These are phyloP conservation scores for Polygonum aviculare DNA, from an alignment of 148 eudicot genomes.

Conservation along the genomic window DNA sequence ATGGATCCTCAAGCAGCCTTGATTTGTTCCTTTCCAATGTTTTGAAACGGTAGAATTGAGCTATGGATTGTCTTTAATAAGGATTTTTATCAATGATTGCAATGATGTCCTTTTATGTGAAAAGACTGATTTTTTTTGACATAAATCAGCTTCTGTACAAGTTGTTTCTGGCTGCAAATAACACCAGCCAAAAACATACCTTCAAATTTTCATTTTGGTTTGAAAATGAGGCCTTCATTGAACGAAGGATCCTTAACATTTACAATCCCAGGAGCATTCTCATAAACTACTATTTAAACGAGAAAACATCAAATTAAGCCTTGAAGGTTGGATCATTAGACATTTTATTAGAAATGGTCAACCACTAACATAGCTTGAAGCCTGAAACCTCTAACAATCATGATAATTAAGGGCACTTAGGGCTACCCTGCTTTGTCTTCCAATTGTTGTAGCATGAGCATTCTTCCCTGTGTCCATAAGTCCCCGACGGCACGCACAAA, in stretches of 20 bases:
- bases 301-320: no score
- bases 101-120: no score
- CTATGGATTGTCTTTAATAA: background rate
- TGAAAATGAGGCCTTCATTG: background rate
- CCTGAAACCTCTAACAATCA: background rate
- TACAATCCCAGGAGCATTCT: background rate
- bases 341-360: background rate
- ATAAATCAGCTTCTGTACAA: no score
- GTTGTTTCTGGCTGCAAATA: no score
- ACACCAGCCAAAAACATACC: no score
- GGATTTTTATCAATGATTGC: no score
- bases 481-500: slow-evolving; percentile 8
- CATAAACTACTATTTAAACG: no score
- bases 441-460: slow-evolving; percentile 4
- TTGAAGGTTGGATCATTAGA: no score
- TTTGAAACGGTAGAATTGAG: background rate
- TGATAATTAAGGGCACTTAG: slow-evolving; percentile 10
- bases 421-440: slow-evolving; percentile 1
- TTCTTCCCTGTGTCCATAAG: slow-evolving; percentile 5
- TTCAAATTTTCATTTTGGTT: no score
- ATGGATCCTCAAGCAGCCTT: slow-evolving; percentile 1
- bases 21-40: background rate
- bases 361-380: background rate
- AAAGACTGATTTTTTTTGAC: no score
- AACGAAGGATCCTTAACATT: background rate